These are phyloP conservation scores for Colletotrichum sp. DNA, from an alignment of 2,329 filamentous ascomycete species.

Conservation along the genomic window DNA sequence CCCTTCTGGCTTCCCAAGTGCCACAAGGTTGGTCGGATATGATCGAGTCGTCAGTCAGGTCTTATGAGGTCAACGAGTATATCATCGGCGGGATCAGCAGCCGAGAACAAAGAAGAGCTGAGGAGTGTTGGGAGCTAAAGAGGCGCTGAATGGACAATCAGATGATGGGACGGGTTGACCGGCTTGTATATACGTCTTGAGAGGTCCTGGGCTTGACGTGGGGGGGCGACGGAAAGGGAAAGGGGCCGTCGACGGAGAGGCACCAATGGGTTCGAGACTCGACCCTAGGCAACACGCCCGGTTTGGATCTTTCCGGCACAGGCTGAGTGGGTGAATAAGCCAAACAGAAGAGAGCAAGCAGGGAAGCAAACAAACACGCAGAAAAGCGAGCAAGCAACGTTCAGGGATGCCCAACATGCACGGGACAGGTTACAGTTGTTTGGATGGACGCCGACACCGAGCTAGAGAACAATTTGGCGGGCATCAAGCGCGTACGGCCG, in stretches of 20 bases:
- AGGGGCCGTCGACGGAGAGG: not conserved
- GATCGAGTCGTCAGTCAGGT: not conserved
- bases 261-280: conserved; percentile 9
- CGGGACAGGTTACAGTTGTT: not conserved
- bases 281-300: not conserved
- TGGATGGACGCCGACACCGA: not conserved
- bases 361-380: not conserved
- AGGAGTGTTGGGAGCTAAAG: not conserved
- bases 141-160: not conserved
- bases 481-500: not conserved
- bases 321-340: not conserved
- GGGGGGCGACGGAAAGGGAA: conserved; percentile 14
- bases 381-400: not conserved
- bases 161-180: not conserved
- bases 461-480: not conserved
- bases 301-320: conserved; percentile 3
- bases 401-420: not conserved
- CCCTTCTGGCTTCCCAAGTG: not conserved
- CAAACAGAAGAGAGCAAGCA: not conserved
- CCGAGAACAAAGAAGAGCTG: conserved; percentile 3
- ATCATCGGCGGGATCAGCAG: conserved; percentile 11
- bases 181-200: not conserved
- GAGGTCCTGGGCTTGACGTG: not conserved
- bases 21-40: not conserved
- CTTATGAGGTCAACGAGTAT: conserved; percentile 12